These are phyloP conservation scores for Monosporascus sp. DNA, from an alignment of 2,329 filamentous ascomycete species.

Conservation along the genomic window DNA sequence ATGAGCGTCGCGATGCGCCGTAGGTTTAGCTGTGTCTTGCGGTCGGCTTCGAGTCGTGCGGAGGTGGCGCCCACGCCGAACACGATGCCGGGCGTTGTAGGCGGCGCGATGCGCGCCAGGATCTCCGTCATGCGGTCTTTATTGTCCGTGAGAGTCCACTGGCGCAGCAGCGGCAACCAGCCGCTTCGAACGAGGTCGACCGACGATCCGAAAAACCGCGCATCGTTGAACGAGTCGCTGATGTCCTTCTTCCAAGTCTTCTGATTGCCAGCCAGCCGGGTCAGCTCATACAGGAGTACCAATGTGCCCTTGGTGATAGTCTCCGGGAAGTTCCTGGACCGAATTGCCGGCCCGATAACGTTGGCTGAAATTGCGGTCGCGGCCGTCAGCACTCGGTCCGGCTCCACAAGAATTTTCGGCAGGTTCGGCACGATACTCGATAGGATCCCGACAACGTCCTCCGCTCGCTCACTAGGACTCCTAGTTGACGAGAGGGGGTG, in stretches of 20 bases:
- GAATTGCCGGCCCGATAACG: slow-evolving; percentile 75
- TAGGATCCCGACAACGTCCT: slow-evolving; percentile 77
- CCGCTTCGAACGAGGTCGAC: slow-evolving; percentile 60
- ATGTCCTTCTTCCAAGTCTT: slow-evolving; percentile 94
- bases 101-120: slow-evolving; percentile 70
- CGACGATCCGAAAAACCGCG: slow-evolving; percentile 73
- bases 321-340: slow-evolving; percentile 80
- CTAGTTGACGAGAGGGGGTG: slow-evolving; percentile 20
- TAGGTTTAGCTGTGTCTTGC: slow-evolving; percentile 85
- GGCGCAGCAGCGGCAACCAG: slow-evolving; percentile 79
- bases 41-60: slow-evolving; percentile 89
- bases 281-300: slow-evolving; percentile 69
- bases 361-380: slow-evolving; percentile 77
- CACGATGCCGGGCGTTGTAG: slow-evolving; percentile 90
- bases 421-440: slow-evolving; percentile 74
- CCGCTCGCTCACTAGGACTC: slow-evolving; percentile 46
- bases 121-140: slow-evolving; percentile 80
- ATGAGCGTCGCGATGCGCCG: slow-evolving; percentile 76
- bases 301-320: slow-evolving; percentile 71
- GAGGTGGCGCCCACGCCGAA: slow-evolving; percentile 97
- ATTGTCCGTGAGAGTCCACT: slow-evolving; percentile 78
- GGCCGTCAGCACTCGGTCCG: slow-evolving; percentile 74
- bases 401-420: slow-evolving; percentile 76
- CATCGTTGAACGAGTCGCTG: slow-evolving; percentile 84
- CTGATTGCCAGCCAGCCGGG: slow-evolving; percentile 70